Evolutionary conservation across 2,329 filamentous ascomycete genomes (phyloP).

Genomic region (Aureobasidium namibiae): DNA sequence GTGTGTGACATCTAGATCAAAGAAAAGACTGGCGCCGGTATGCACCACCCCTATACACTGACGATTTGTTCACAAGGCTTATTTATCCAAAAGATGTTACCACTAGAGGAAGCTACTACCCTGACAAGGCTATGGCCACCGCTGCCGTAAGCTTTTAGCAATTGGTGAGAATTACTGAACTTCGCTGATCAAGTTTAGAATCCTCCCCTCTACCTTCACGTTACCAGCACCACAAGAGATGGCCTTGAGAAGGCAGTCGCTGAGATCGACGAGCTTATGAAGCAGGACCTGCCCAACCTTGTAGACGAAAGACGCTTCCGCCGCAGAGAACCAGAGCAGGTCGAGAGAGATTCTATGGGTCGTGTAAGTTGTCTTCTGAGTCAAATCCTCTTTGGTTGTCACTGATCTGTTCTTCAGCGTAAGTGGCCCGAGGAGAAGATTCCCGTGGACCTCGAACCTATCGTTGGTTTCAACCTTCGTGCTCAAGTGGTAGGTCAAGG

Average conservation of each 20-base stretch:
- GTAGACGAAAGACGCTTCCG: constrained; percentile 92
- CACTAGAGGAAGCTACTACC: constrained; percentile 90
- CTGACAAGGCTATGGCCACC: constrained; percentile 95
- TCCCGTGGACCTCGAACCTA: constrained; percentile 78
- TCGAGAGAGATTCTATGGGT: constrained; percentile 86
- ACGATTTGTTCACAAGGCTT: constrained; percentile 46
- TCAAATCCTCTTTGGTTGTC: not conserved
- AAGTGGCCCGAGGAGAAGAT: constrained; percentile 99
- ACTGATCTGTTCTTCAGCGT: constrained; percentile 48
- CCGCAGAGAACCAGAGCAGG: constrained; percentile 67
- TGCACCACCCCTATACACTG: constrained; percentile 50
- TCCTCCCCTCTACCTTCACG: constrained; percentile 87
- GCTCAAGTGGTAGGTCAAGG: constrained; percentile 93
- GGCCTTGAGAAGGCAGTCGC: constrained; percentile 82
- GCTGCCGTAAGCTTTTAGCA: constrained; percentile 59
- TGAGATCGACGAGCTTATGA: constrained; percentile 91
- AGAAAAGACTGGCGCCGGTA: constrained; percentile 99
- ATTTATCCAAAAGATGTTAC: constrained; percentile 84
- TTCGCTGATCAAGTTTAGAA: constrained; percentile 47
- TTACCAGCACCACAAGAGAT: constrained; percentile 85
- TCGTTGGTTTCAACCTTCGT: constrained; percentile 90
- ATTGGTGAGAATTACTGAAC: not conserved
- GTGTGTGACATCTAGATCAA: constrained; percentile 93
- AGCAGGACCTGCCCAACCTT: constrained; percentile 88
- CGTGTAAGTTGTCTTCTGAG: constrained; percentile 50